These are phyloP conservation scores for Globisporangium okanoganense DNA, from an alignment of 352 stramenopile species.

Conservation along the genomic window DNA sequence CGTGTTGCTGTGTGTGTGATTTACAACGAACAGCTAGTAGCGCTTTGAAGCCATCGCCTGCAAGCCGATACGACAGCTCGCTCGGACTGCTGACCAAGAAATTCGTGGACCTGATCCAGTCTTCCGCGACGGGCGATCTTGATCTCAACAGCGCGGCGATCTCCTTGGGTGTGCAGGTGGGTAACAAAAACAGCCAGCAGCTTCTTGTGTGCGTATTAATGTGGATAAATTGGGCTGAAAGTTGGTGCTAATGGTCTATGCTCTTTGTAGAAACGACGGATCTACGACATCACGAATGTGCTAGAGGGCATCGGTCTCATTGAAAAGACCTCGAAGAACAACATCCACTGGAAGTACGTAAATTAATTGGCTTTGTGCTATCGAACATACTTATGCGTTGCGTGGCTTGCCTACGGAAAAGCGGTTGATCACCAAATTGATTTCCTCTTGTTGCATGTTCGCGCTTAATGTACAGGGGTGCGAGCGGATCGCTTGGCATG, in stretches of 20 bases:
- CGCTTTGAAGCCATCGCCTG: conserved; percentile 58
- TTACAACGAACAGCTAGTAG: conserved; percentile 10
- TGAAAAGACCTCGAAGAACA: conserved; percentile 98
- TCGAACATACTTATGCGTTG: background rate
- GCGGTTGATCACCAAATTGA: background rate
- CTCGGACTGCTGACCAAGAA: conserved; percentile 96
- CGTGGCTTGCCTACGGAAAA: background rate
- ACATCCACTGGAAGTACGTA: conserved; percentile 95
- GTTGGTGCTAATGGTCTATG: background rate
- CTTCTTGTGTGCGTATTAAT: background rate
- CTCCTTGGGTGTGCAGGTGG: conserved; percentile 74
- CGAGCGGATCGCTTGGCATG: conserved; percentile 37
- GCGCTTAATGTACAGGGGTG: conserved; percentile 31
- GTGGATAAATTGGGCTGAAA: background rate
- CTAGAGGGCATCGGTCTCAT: conserved; percentile 97
- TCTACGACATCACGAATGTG: conserved; percentile 99
- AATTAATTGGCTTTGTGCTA: background rate
- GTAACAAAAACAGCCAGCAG: background rate
- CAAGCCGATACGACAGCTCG: conserved; percentile 94
- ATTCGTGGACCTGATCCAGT: conserved; percentile 95
- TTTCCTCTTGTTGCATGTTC: background rate
- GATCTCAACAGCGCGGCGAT: conserved; percentile 94
- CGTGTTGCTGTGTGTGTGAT: background rate
- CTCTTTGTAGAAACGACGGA: conserved; percentile 88
- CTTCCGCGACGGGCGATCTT: conserved; percentile 81